Conservation (phyloP, 805 yeast species). For the Metschnikowia peoriensis region DNA sequence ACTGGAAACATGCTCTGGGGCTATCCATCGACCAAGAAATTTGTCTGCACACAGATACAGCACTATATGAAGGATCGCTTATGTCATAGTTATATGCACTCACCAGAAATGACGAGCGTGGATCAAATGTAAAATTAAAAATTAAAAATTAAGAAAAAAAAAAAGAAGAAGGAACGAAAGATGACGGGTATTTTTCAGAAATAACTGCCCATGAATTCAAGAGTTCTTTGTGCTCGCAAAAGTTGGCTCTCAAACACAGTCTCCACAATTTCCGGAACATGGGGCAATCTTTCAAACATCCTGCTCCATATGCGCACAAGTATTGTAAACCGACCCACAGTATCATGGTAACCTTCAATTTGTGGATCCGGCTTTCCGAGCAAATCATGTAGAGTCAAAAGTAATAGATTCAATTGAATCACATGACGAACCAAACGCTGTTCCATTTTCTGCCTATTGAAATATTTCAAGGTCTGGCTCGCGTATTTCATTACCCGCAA, state of each 20-base stretch:
- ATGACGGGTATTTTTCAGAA: not conserved
- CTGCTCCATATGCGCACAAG: not conserved
- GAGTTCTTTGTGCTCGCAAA: not conserved
- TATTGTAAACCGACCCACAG: not conserved
- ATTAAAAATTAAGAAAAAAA: no score
- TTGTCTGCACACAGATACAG: not conserved
- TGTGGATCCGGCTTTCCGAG: not conserved
- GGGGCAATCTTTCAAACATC: not conserved
- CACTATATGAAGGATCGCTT: not conserved
- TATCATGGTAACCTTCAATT: not conserved
- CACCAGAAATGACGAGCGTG: not conserved
- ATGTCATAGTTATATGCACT: slow-evolving; percentile 7
- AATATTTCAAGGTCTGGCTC: not conserved
- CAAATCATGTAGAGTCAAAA: not conserved
- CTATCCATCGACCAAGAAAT: not conserved
- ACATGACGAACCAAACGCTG: not conserved
- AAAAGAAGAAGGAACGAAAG: not conserved
- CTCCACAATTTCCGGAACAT: not conserved
- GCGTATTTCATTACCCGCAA: not conserved
- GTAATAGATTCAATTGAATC: slow-evolving; percentile 1
- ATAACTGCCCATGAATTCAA: not conserved
- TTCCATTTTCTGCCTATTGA: not conserved
- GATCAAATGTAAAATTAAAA: no score
- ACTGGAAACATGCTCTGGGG: not conserved
- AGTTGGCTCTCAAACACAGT: not conserved